phyloP scores from a whole-genome alignment of 345 rosid genomes.

The Rhizophora apiculata region DNA sequence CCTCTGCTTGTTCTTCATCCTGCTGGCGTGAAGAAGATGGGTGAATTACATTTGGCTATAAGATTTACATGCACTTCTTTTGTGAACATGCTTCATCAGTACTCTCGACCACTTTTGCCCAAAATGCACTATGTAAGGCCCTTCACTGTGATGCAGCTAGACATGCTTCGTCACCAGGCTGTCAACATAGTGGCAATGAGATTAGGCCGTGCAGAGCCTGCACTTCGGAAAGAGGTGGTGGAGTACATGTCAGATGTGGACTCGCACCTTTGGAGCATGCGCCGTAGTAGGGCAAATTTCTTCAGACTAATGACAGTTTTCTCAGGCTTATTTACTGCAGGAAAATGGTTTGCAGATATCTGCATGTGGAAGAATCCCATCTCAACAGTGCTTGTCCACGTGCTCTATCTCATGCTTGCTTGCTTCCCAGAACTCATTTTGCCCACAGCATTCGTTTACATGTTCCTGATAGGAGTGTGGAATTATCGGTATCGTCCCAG shows the following conservation, averaged over 20 bases:
- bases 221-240: conserved; percentile 32
- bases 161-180: conserved; percentile 37
- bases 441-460: conserved; percentile 32
- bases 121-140: conserved; percentile 39
- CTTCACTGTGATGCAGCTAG: conserved; percentile 28
- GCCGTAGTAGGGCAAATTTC: conserved; percentile 34
- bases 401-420: conserved; percentile 33
- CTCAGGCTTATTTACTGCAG: conserved; percentile 30
- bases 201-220: conserved; percentile 35
- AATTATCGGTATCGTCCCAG: conserved; percentile 33
- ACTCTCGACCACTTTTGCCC: conserved; percentile 25
- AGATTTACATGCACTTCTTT: conserved; percentile 33
- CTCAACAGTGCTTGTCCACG: conserved; percentile 33
- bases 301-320: conserved; percentile 33
- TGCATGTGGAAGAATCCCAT: conserved; percentile 36
- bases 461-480: conserved; percentile 36
- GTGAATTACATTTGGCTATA: conserved; percentile 33
- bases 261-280: conserved; percentile 37
- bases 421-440: conserved; percentile 37
- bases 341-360: conserved; percentile 32
- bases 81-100: conserved; percentile 32
- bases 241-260: conserved; percentile 36
- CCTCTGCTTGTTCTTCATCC: conserved; percentile 34
- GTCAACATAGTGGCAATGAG: conserved; percentile 33
- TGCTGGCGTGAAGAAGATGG: conserved; percentile 34